phyloP scores from a whole-genome alignment of 1,139 yeast species.

The Blastobotrys ciferrii region DNA sequence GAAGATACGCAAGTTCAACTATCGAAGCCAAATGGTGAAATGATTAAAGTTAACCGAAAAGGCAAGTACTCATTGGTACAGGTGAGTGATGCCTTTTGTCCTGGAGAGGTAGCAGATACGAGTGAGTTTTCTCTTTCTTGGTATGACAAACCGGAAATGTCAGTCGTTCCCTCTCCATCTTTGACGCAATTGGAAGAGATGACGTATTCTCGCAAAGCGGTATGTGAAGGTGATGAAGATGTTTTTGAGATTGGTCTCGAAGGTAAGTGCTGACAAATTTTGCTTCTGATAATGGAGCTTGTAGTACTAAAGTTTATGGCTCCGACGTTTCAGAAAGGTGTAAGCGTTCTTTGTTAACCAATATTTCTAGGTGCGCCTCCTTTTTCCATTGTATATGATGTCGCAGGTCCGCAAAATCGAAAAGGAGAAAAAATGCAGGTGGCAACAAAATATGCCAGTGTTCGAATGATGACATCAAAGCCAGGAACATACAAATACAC shows the following conservation, averaged over 20 bases:
- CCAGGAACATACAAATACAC: conserved; percentile 62
- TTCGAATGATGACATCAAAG: conserved; percentile 38
- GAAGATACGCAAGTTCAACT: conserved; percentile 20
- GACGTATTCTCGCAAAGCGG: conserved; percentile 37
- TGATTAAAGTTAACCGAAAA: conserved; percentile 47
- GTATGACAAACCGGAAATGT: conserved; percentile 56
- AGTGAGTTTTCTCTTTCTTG: conserved; percentile 28
- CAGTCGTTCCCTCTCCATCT: conserved; percentile 38
- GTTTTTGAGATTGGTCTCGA: conserved; percentile 49
- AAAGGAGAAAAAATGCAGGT: conserved; percentile 45
- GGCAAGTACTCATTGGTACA: conserved; percentile 64
- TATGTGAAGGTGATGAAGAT: conserved; percentile 51
- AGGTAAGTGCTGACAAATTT: conserved; percentile 41
- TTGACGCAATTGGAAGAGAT: conserved; percentile 22
- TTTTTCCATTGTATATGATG: conserved; percentile 65
- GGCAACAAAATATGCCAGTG: conserved; percentile 50
- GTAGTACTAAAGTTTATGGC: background rate
- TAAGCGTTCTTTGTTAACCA: background rate
- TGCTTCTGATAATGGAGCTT: background rate
- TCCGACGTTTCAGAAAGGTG: too few relatives aligned
- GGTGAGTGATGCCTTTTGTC: conserved; percentile 65
- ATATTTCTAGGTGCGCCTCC: conserved; percentile 50
- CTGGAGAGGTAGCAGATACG: conserved; percentile 49
- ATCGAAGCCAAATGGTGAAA: conserved; percentile 32
- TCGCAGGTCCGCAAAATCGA: conserved; percentile 58